Evolutionary conservation across 495 filamentous ascomycete species (phyloP).

Genomic region (Cairneyella variabilis): DNA sequence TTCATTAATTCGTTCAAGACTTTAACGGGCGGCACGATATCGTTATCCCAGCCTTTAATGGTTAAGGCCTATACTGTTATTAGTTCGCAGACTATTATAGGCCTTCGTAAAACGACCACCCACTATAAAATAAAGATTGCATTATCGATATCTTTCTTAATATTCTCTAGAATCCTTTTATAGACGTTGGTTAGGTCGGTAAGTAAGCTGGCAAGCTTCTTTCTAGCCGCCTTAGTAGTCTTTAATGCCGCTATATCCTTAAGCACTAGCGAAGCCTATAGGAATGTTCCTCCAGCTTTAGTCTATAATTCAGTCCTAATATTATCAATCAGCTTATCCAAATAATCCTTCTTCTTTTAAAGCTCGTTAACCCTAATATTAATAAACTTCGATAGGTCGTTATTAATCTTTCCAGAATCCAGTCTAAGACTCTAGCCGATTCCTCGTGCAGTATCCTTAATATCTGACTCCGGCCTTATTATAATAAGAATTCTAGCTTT

Average conservation of each 20-base stretch:
- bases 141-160: too few relatives aligned
- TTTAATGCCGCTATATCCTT: not conserved
- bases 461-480: not conserved
- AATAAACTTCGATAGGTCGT: not conserved
- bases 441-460: not conserved
- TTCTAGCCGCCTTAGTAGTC: too few relatives aligned
- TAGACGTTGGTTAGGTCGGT: too few relatives aligned
- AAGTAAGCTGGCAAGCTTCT: too few relatives aligned
- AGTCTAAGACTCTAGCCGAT: not conserved
- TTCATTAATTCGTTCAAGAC: too few relatives aligned
- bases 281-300: not conserved
- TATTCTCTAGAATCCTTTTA: too few relatives aligned
- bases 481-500: not conserved
- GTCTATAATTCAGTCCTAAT: not conserved
- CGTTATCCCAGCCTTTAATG: too few relatives aligned
- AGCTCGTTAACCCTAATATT: not conserved
- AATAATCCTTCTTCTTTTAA: not conserved
- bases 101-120: conserved; percentile 1
- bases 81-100: not conserved
- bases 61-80: too few relatives aligned
- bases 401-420: not conserved
- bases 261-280: not conserved
- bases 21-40: too few relatives aligned
- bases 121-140: too few relatives aligned
- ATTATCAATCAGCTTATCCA: not conserved